Percentiles rank a stretch among this genome's conserved stretches.
These are phyloP conservation scores for Panicum hallii DNA, from an alignment of 202 grass and related monocot genomes.

Conservation along the genomic window DNA sequence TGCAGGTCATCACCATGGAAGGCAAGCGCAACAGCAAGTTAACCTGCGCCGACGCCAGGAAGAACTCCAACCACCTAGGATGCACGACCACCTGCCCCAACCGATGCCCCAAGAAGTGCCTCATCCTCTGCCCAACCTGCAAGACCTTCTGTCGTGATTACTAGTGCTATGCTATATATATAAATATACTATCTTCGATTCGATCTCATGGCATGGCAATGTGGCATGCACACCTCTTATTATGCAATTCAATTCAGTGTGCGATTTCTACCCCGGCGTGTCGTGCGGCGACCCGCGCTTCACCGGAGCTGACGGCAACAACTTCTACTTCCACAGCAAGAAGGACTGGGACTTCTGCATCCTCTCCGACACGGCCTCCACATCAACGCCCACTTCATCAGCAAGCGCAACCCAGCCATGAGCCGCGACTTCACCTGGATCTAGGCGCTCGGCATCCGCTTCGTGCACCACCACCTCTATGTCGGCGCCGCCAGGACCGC, in stretches of 20 bases:
- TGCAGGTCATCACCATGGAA: neutral
- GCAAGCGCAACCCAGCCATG: slow-evolving; percentile 50
- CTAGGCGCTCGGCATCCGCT: slow-evolving; percentile 62
- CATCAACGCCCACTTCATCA: slow-evolving; percentile 92
- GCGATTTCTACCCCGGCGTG: slow-evolving; percentile 66
- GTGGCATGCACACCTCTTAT: too few species aligned
- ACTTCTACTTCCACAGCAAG: slow-evolving; percentile 91
- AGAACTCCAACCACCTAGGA: neutral
- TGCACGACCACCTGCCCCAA: slow-evolving; percentile 50
- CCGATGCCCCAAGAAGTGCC: slow-evolving; percentile 54
- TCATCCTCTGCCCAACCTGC: slow-evolving; percentile 67
- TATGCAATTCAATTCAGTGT: slow-evolving; percentile 47
- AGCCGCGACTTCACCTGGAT: slow-evolving; percentile 81
- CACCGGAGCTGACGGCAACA: slow-evolving; percentile 78
- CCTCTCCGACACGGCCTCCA: slow-evolving; percentile 67
- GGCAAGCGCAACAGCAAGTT: slow-evolving; percentile 40
- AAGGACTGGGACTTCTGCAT: slow-evolving; percentile 75
- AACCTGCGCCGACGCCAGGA: slow-evolving; percentile 25
- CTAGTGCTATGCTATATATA: too few species aligned
- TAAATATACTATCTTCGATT: too few species aligned
- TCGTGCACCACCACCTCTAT: slow-evolving; percentile 65
- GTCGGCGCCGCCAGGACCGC: slow-evolving; percentile 36
- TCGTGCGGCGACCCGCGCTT: too few species aligned
- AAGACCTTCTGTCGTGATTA: slow-evolving; percentile 50
- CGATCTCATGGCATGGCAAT: too few species aligned